These are phyloP conservation scores for Dactylella cylindrospora DNA, from an alignment of 2,329 filamentous ascomycete genomes.

Conservation along the genomic window DNA sequence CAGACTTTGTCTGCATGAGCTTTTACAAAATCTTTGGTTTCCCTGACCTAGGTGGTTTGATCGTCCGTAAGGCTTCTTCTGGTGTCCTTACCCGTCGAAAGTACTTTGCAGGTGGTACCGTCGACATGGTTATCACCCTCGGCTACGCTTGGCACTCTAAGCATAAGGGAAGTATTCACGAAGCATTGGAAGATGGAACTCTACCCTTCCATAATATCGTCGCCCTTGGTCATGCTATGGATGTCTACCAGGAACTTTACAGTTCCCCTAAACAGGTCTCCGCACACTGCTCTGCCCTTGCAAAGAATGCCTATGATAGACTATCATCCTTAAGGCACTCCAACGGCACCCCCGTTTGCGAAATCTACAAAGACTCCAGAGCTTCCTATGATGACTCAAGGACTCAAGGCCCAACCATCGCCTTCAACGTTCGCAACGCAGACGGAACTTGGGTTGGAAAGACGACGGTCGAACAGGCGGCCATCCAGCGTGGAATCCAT, in stretches of 20 bases:
- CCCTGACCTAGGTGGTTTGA: slow-evolving; percentile 63
- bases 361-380: slow-evolving; percentile 59
- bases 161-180: slow-evolving; percentile 58
- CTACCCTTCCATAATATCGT: slow-evolving; percentile 67
- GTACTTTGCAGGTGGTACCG: slow-evolving; percentile 70
- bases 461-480: slow-evolving; percentile 61
- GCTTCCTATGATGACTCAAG: slow-evolving; percentile 57
- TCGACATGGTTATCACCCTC: slow-evolving; percentile 60
- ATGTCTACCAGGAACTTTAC: slow-evolving; percentile 61
- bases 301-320: slow-evolving; percentile 56
- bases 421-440: slow-evolving; percentile 63
- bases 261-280: slow-evolving; percentile 57
- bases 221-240: slow-evolving; percentile 63
- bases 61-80: slow-evolving; percentile 61
- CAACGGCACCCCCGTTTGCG: slow-evolving; percentile 59
- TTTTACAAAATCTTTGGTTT: slow-evolving; percentile 70
- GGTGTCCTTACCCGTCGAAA: slow-evolving; percentile 60
- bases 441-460: slow-evolving; percentile 61
- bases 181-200: slow-evolving; percentile 68
- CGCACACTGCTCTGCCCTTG: slow-evolving; percentile 61
- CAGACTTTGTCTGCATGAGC: slow-evolving; percentile 64
- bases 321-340: slow-evolving; percentile 58
- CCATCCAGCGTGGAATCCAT: slow-evolving; percentile 61
- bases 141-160: slow-evolving; percentile 60
- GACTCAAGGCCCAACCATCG: slow-evolving; percentile 64